Conservation (phyloP, 352 stramenopile genomes). For the Globisporangium lucens region DNA sequence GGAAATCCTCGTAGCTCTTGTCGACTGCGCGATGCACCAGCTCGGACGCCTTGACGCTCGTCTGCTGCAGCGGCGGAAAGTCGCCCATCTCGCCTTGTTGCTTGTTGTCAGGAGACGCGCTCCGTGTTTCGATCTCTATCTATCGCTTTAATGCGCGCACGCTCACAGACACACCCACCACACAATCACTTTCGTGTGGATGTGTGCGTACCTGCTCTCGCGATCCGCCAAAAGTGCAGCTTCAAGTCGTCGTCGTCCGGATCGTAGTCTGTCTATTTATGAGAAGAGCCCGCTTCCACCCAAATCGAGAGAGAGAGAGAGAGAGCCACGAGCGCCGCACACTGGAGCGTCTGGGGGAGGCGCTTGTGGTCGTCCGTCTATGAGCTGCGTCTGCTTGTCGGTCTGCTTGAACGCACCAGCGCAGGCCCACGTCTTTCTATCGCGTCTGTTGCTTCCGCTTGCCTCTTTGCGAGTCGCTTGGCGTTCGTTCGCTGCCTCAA, state of each 20-base stretch:
- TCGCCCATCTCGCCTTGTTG: slow-evolving; percentile 45
- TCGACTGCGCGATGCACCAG: slow-evolving; percentile 76
- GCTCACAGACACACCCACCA: not conserved
- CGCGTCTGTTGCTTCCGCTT: not conserved
- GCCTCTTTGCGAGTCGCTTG: slow-evolving; percentile 7
- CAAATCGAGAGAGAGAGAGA: not conserved
- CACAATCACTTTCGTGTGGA: not conserved
- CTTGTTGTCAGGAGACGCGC: not conserved
- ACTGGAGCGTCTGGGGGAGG: not conserved
- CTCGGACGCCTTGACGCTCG: slow-evolving; percentile 68
- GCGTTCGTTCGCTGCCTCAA: slow-evolving; percentile 4
- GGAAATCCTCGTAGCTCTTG: slow-evolving; percentile 83
- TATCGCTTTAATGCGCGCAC: not conserved
- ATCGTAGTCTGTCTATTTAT: not conserved
- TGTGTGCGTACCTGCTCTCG: not conserved
- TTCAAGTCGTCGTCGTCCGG: not conserved
- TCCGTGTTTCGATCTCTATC: not conserved
- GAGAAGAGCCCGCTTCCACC: not conserved
- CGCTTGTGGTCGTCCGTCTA: not conserved
- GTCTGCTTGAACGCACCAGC: not conserved
- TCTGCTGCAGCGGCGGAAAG: slow-evolving; percentile 57
- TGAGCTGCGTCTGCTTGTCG: not conserved
- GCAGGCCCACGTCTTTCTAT: not conserved
- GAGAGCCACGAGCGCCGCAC: not conserved
- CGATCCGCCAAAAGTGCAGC: not conserved